Evolutionary conservation across 1,284 basidiomycete genomes (phyloP), one percentile per base, ranked within the genome.

Genomic region (Trichosporon sp.): DNA sequence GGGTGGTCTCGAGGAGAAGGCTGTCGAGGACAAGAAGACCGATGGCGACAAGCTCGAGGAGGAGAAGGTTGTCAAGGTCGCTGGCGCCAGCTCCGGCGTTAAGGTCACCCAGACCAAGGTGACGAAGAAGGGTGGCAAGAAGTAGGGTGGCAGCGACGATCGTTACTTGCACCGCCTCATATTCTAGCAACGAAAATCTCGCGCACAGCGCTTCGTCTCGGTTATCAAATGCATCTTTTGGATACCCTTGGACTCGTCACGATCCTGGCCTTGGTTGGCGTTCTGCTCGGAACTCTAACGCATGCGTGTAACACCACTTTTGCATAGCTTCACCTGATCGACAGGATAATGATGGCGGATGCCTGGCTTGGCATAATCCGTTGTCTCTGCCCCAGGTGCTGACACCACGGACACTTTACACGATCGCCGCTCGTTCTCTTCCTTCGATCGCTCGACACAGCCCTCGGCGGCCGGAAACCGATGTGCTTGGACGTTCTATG

Each of bases 1-100:
- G 85, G 90, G 94, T 76, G 84, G 75, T 26, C 51, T 54, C 19
- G 51, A 54, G 64, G 80, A 82, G 68, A 81, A 59, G 31, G 54
- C 72, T 69, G 72, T 68, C n/a, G 72, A 76, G 68, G 66, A 46
- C n/a, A 79, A 80, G 76, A 63, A 63, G 70, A 73, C 14, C 77
- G 59, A 63, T 14, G 59, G 59, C 16, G 59, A 63, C 10, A 63
- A 79, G 73, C 32, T 12, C 32, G 79, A 81, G 77, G 69, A 74
- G 67, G 77, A 78, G 74, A 77, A 78, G 68, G 46, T 6, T 19
- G 37, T 63, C 31, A 32, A 63, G 59, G 59, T 31, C 21, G 31
- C 4, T 10, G 59, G 59, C 32, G 32, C 32, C 31, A 63, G 59
- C 59, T 63, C 59, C 5, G 59, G 59, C 16, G 59, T 63, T 14